Evolutionary conservation across 2,329 filamentous ascomycete species (phyloP).

Genomic region (Sclerotiophoma versabilis): DNA sequence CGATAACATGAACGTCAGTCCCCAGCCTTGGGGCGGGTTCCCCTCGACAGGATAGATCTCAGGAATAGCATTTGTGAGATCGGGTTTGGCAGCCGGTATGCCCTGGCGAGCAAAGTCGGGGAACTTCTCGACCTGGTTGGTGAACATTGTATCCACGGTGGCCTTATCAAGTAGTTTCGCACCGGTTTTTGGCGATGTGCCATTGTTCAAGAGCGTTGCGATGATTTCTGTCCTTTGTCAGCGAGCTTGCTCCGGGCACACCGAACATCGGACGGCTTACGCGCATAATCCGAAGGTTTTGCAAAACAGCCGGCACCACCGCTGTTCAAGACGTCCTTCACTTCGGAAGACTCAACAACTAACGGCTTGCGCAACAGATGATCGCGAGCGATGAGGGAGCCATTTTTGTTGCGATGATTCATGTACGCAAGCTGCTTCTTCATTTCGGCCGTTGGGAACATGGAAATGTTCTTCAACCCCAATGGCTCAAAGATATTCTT

Average conservation of each 20-base stretch:
- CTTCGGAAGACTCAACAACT: constrained; percentile 50
- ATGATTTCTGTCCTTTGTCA: constrained; percentile 59
- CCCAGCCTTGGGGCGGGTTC: constrained; percentile 67
- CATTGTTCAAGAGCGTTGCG: constrained; percentile 68
- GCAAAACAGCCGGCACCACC: constrained; percentile 69
- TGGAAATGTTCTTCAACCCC: constrained; percentile 58
- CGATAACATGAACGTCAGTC: constrained; percentile 64
- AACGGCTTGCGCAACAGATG: constrained; percentile 61
- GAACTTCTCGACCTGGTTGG: constrained; percentile 64
- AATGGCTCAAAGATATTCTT: constrained; percentile 55
- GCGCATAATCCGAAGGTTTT: constrained; percentile 64
- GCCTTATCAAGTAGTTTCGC: constrained; percentile 60
- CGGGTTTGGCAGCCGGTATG: constrained; percentile 58
- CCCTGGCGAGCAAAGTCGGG: constrained; percentile 59
- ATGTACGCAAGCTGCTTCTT: constrained; percentile 63
- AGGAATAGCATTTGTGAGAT: constrained; percentile 57
- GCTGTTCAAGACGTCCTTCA: constrained; percentile 60
- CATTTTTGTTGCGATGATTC: constrained; percentile 59
- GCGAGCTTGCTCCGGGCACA: background rate
- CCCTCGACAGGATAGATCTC: constrained; percentile 58
- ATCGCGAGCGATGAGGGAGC: constrained; percentile 50
- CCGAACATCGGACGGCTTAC: constrained; percentile 48
- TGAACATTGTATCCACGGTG: constrained; percentile 70
- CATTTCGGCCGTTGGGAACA: constrained; percentile 65
- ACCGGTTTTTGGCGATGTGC: constrained; percentile 64